Conservation (phyloP, 768 basidiomycete genomes). For the Cyathus striatus region DNA sequence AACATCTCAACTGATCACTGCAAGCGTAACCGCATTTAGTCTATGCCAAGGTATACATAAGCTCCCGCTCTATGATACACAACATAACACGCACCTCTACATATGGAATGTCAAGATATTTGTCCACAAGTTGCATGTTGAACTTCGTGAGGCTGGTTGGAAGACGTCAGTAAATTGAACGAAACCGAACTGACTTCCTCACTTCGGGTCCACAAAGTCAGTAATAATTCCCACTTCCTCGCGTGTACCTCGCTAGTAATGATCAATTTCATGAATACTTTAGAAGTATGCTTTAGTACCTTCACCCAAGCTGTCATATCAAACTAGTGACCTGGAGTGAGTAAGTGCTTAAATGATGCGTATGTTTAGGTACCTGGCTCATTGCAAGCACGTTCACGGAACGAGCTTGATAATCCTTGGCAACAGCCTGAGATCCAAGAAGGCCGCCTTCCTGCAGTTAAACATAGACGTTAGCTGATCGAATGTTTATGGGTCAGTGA, state of each 20-base stretch:
- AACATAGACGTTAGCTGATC: slow-evolving; percentile 5
- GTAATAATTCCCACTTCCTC: slow-evolving; percentile 83
- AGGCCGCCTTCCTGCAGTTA: slow-evolving; percentile 67
- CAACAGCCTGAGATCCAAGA: slow-evolving; percentile 88
- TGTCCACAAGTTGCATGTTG: slow-evolving; percentile 71
- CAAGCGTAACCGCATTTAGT: slow-evolving; percentile 94
- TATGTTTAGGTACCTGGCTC: slow-evolving; percentile 55
- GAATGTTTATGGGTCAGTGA: slow-evolving; percentile 2
- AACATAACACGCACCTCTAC: slow-evolving; percentile 38
- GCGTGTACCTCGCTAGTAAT: slow-evolving; percentile 49
- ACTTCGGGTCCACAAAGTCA: slow-evolving; percentile 73
- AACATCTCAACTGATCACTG: slow-evolving; percentile 72
- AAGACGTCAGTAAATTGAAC: background rate
- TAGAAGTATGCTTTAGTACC: slow-evolving; percentile 28
- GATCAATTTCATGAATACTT: slow-evolving; percentile 9
- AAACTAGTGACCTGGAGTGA: slow-evolving; percentile 41
- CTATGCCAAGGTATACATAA: slow-evolving; percentile 23
- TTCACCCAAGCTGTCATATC: slow-evolving; percentile 97
- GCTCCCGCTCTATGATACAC: slow-evolving; percentile 1
- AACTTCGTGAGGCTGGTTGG: slow-evolving; percentile 65
- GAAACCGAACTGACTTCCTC: slow-evolving; percentile 11
- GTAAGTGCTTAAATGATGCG: slow-evolving; percentile 6
- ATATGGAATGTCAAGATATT: slow-evolving; percentile 82
- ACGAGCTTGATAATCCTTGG: slow-evolving; percentile 62
- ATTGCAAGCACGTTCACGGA: slow-evolving; percentile 70